Base-by-base conservation (phyloP, 1,284 basidiomycete genomes). In the Erythrobasidium hasegawianum region DNA sequence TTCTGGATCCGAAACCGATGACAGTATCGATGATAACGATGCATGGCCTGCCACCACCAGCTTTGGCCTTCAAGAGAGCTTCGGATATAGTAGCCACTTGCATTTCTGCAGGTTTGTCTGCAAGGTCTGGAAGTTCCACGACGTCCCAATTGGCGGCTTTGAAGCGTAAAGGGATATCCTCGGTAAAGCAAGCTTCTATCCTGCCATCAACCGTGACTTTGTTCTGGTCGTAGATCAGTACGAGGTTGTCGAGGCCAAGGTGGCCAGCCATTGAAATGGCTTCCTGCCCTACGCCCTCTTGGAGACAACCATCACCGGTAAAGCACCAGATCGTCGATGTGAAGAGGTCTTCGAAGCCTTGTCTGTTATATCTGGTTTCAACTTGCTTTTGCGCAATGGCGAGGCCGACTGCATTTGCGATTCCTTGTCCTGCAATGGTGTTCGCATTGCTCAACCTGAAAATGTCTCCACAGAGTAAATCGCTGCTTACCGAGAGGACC, bases 141-240 rank as follows among this genome's bases (percentile, higher is more conserved):
- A 94, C 90, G 72, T 96, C 88, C 93, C 93, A 97, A 69, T 88
- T 90, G 79, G 96, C 96, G 16, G 93, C 77, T 75, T 86, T 80
- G 83, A 92, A 96, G 68, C 93, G 87, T 76, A 86, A 85, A 75
- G 85, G 84, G 64, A 95, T 91, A 76, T 96, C 86, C 79, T 97
- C 93, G 65, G 93, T 97, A 83, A 97, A 97, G 29, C 92, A 88
- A 70, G 88, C 84, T 69, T 85, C 85, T 71, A 91, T 96, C 80
- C 91, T 85, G 74, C 93, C 93, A 78, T 97, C 93, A 75, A 97
- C 96, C 72, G 93, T 90, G 79, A 97, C 95, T 78, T 90, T 87
- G 77, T 79, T 94, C 79, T 93, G 88, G 75, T 93, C 91, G 77
- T 90, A 94, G 75, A 94, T 82, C 69, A 87, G 88, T 76, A 97